phyloP scores from a whole-genome alignment of 129 eudicot species.

The Flaveria trinervia region DNA sequence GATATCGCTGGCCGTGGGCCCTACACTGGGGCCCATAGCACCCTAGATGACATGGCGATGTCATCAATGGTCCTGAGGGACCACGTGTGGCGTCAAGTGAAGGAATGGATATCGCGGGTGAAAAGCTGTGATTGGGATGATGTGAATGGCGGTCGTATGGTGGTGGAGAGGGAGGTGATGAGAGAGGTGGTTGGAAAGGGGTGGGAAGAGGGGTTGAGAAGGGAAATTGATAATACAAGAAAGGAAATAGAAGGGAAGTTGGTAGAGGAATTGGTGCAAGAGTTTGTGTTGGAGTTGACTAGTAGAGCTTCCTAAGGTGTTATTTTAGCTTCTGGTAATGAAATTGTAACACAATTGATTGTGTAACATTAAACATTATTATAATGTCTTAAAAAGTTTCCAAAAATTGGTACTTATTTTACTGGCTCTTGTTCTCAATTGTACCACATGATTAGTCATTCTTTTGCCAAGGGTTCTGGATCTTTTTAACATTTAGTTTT shows the following conservation, averaged over 20 bases:
- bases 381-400: constrained; percentile 30
- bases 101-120: constrained; percentile 55
- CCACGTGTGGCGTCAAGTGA: constrained; percentile 64
- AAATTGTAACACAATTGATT: constrained; percentile 33
- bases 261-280: constrained; percentile 80
- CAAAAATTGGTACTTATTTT: constrained; percentile 32
- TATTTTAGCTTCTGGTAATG: neutral
- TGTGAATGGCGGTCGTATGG: constrained; percentile 42
- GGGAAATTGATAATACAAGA: constrained; percentile 54
- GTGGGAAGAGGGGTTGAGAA: constrained; percentile 59
- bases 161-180: constrained; percentile 38
- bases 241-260: constrained; percentile 76
- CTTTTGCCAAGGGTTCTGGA: too few relatives aligned
- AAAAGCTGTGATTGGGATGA: constrained; percentile 41
- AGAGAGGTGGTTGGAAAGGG: constrained; percentile 80
- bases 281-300: constrained; percentile 61
- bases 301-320: constrained; percentile 35
- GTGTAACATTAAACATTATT: constrained; percentile 42
- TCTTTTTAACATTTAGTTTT: too few relatives aligned
- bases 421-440: neutral
- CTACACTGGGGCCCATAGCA: constrained; percentile 20
- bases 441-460: neutral
- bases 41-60: constrained; percentile 25
- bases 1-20: constrained; percentile 51
- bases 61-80: constrained; percentile 42